Evolutionary conservation across 306 rosid species (phyloP).

Genomic region (Abrus precatorius): DNA sequence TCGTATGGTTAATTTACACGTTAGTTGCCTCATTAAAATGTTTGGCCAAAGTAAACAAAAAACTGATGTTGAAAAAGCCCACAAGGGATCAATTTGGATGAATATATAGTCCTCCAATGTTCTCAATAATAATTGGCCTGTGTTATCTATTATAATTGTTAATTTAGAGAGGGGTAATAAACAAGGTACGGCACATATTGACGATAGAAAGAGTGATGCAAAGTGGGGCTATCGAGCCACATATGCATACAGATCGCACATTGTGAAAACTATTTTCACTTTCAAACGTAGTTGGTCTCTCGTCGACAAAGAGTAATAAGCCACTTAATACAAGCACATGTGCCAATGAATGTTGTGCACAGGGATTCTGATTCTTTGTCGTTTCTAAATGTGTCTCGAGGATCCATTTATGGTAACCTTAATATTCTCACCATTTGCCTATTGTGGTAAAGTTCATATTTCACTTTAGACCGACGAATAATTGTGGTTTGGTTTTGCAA

Average conservation of each 20-base stretch:
- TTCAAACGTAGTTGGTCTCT: neutral
- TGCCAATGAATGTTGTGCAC: constrained; percentile 23
- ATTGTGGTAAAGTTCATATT: constrained; percentile 14
- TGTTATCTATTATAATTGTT: too few species aligned
- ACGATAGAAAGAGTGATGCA: constrained; percentile 15
- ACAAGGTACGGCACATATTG: neutral
- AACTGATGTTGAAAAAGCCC: too few species aligned
- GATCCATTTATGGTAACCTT: constrained; percentile 39
- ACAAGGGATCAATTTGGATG: neutral
- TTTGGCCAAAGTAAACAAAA: neutral
- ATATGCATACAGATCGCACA: neutral
- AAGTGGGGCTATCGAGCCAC: too few species aligned
- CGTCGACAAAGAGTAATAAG: neutral
- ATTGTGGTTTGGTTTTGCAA: constrained; percentile 23
- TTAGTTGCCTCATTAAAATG: neutral
- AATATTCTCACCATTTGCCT: constrained; percentile 31
- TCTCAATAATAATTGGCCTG: too few species aligned
- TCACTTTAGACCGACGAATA: constrained; percentile 11
- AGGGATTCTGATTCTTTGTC: constrained; percentile 41
- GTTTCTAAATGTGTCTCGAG: constrained; percentile 14
- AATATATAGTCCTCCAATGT: neutral
- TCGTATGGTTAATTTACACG: neutral
- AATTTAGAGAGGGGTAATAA: neutral
- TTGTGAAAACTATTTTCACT: constrained; percentile 18
- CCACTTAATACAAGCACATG: constrained; percentile 41